phyloP scores from a whole-genome alignment of 2,329 filamentous ascomycete genomes.

The Penicillium polonicum region DNA sequence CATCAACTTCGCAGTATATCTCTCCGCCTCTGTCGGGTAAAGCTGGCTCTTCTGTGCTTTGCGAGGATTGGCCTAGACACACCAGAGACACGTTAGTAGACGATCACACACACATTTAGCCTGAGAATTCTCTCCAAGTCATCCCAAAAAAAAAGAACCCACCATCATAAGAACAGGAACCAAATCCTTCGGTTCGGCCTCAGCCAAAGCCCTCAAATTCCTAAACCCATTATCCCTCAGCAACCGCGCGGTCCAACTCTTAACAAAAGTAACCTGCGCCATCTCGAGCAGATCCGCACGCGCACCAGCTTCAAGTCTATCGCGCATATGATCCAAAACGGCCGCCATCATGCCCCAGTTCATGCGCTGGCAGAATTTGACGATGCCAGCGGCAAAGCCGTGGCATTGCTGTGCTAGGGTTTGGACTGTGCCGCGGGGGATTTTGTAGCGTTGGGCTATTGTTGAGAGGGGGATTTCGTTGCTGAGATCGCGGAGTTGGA shows the following conservation, averaged over 20 bases:
- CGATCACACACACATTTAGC: neutral
- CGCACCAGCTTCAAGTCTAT: conserved; percentile 70
- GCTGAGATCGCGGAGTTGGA: conserved; percentile 75
- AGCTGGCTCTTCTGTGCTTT: conserved; percentile 54
- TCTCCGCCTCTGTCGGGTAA: conserved; percentile 57
- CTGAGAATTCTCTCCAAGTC: too few species aligned
- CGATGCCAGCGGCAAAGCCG: conserved; percentile 74
- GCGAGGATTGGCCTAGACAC: conserved; percentile 62
- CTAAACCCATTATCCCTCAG: conserved; percentile 77
- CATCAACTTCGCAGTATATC: conserved; percentile 63
- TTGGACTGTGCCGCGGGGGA: conserved; percentile 69
- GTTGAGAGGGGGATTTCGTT: conserved; percentile 71
- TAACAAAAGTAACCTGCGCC: conserved; percentile 71
- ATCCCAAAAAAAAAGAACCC: conserved; percentile 18
- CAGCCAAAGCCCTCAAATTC: conserved; percentile 65
- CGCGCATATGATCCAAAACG: conserved; percentile 72
- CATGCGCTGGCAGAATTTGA: conserved; percentile 77
- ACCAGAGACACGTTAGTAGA: neutral
- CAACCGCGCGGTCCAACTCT: conserved; percentile 70
- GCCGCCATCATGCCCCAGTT: conserved; percentile 71
- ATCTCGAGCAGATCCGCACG: conserved; percentile 68
- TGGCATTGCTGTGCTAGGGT: conserved; percentile 72
- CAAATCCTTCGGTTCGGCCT: conserved; percentile 66
- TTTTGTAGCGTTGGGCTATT: conserved; percentile 69
- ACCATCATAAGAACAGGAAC: conserved; percentile 72